Conservation (phyloP, 2,329 filamentous ascomycete genomes). For the Fusarium sp. region DNA sequence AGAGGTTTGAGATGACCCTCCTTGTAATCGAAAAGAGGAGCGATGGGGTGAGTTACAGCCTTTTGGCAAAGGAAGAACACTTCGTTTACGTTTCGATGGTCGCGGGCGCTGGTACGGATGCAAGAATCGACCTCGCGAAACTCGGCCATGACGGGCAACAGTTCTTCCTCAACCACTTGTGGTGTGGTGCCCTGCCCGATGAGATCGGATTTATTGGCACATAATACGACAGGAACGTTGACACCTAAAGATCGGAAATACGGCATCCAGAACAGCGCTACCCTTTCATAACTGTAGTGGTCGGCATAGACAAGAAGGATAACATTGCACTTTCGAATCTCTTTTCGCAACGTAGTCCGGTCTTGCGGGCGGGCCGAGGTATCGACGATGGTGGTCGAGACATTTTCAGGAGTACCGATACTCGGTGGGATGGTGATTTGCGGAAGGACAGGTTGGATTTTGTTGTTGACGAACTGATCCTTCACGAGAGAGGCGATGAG, state of each 20-base stretch:
- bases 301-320: constrained; percentile 97
- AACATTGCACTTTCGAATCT: constrained; percentile 96
- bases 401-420: constrained; percentile 93
- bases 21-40: constrained; percentile 96
- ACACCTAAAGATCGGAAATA: constrained; percentile 98
- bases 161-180: constrained; percentile 94
- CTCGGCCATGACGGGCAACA: constrained; percentile 97
- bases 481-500: constrained; percentile 96
- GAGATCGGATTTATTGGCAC: constrained; percentile 97
- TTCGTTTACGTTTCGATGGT: constrained; percentile 94
- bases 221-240: constrained; percentile 96
- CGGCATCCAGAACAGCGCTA: constrained; percentile 98
- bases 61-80: constrained; percentile 99
- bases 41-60: constrained; percentile 96
- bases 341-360: constrained; percentile 87
- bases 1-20: constrained; percentile 89
- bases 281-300: constrained; percentile 98
- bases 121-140: constrained; percentile 99
- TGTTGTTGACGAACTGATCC: constrained; percentile 94
- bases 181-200: constrained; percentile 78
- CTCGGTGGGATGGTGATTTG: constrained; percentile 95
- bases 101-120: constrained; percentile 91
- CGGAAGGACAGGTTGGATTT: constrained; percentile 93
- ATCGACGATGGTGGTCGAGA: constrained; percentile 97
- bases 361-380: constrained; percentile 96